A percentile compares a stretch with the other conserved stretches of the same genome.
Evolutionary conservation across 2,329 filamentous ascomycete species (phyloP).

Genomic region (Penicillium sp.): DNA sequence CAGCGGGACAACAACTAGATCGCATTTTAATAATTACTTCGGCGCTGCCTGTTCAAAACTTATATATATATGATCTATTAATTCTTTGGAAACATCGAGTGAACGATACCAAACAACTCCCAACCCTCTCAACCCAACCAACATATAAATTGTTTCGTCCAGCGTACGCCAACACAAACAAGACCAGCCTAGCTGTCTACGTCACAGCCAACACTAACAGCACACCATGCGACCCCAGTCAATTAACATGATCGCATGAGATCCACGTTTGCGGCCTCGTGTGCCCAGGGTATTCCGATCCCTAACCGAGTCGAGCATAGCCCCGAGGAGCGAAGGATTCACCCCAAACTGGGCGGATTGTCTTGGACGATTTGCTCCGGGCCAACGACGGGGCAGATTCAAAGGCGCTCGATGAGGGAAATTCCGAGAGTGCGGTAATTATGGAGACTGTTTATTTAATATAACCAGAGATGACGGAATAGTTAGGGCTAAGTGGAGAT

Average conservation of each 20-base stretch:
- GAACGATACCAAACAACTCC: not conserved
- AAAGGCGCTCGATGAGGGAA: constrained; percentile 1
- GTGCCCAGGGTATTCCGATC: not conserved
- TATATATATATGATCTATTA: too few species aligned
- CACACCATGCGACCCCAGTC: not conserved
- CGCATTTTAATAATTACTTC: not conserved
- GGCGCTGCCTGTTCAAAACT: too few species aligned
- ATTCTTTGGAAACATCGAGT: too few species aligned
- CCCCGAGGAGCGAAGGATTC: constrained; percentile 1
- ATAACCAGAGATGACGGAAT: too few species aligned
- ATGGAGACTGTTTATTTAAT: not conserved
- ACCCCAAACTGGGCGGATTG: constrained; percentile 1
- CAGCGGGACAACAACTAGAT: not conserved
- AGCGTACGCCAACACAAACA: not conserved
- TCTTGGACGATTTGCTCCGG: not conserved
- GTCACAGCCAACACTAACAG: not conserved
- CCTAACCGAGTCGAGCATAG: constrained; percentile 7
- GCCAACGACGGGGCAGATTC: not conserved
- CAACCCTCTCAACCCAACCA: not conserved
- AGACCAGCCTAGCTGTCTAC: not conserved
- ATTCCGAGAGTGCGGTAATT: not conserved
- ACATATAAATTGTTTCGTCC: not conserved
- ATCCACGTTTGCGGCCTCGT: not conserved
- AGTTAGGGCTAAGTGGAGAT: not conserved
- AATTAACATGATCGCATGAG: not conserved